Evolutionary conservation across 1,139 yeast species (phyloP).

Genomic region (Wickerhamomyces sp.): DNA sequence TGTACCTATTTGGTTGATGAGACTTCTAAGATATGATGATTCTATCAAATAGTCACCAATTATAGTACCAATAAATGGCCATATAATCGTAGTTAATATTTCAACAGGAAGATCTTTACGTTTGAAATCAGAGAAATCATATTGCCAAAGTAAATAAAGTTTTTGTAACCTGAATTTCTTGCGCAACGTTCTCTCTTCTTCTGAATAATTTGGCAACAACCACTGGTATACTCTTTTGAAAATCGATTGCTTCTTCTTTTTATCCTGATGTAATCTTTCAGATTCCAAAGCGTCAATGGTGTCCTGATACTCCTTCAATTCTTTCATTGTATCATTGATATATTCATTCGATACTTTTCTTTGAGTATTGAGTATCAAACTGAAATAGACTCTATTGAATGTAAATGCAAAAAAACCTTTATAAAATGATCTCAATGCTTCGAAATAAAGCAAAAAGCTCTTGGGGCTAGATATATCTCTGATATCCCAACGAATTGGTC

Average conservation of each 20-base stretch:
- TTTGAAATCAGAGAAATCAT: slow-evolving; percentile 27
- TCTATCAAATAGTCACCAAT: slow-evolving; percentile 21
- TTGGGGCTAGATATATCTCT: slow-evolving; percentile 11
- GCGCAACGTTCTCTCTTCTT: slow-evolving; percentile 8
- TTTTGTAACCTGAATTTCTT: slow-evolving; percentile 18
- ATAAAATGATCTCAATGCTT: slow-evolving; percentile 37
- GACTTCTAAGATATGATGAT: slow-evolving; percentile 13
- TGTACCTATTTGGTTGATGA: slow-evolving; percentile 15
- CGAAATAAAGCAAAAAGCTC: slow-evolving; percentile 10
- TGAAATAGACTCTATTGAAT: slow-evolving; percentile 42
- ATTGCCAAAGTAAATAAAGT: slow-evolving; percentile 21
- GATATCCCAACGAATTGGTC: slow-evolving; percentile 1
- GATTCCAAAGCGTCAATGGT: slow-evolving; percentile 16
- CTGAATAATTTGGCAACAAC: slow-evolving; percentile 11
- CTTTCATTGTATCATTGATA: too few relatives aligned
- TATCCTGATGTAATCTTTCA: slow-evolving; percentile 2
- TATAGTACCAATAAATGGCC: slow-evolving; percentile 34
- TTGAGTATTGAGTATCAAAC: slow-evolving; percentile 26
- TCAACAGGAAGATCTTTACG: slow-evolving; percentile 13
- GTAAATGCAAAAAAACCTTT: slow-evolving; percentile 30
- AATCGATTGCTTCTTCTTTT: slow-evolving; percentile 4
- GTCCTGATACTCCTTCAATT: slow-evolving; percentile 23
- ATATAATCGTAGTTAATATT: slow-evolving; percentile 29
- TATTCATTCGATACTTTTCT: too few relatives aligned
- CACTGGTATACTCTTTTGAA: slow-evolving; percentile 6